Evolutionary conservation across 306 rosid genomes (phyloP).

Genomic region (Prunus kanzakura): DNA sequence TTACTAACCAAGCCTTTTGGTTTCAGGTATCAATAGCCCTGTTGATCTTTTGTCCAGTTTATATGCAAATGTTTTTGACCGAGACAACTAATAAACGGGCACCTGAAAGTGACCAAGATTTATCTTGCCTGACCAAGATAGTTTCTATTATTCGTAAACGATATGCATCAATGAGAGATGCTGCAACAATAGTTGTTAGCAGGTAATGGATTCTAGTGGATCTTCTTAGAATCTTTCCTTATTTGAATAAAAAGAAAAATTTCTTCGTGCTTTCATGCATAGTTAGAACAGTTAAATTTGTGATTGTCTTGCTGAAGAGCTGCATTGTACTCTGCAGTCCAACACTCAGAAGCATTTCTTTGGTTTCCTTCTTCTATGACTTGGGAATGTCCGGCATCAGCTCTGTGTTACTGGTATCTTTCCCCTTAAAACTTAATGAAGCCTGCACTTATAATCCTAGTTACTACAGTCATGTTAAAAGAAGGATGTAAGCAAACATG

Average conservation of each 20-base stretch:
- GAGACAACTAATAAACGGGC: slow-evolving; percentile 36
- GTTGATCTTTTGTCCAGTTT: slow-evolving; percentile 51
- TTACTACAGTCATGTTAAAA: not conserved
- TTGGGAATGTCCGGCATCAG: slow-evolving; percentile 80
- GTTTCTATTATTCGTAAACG: slow-evolving; percentile 39
- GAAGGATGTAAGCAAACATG: not conserved
- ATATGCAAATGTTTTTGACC: slow-evolving; percentile 63
- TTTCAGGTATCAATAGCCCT: slow-evolving; percentile 69
- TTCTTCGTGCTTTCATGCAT: not conserved
- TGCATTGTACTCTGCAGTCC: slow-evolving; percentile 52
- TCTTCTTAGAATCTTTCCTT: no score
- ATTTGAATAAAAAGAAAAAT: not conserved
- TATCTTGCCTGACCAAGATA: slow-evolving; percentile 41
- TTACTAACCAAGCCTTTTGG: not conserved
- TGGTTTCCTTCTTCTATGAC: slow-evolving; percentile 69
- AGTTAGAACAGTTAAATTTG: not conserved
- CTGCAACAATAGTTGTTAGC: slow-evolving; percentile 54
- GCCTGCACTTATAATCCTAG: not conserved
- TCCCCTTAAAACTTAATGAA: not conserved
- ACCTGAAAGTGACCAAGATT: slow-evolving; percentile 25
- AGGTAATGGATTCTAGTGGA: slow-evolving; percentile 38
- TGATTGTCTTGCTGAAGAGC: not conserved
- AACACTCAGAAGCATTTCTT: slow-evolving; percentile 62
- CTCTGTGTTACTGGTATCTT: slow-evolving; percentile 57
- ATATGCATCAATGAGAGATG: slow-evolving; percentile 56